A percentile compares a stretch with the other conserved stretches of the same genome.
Conservation (phyloP, 768 basidiomycete genomes). For the Rhodosporidiobolus sp. region DNA sequence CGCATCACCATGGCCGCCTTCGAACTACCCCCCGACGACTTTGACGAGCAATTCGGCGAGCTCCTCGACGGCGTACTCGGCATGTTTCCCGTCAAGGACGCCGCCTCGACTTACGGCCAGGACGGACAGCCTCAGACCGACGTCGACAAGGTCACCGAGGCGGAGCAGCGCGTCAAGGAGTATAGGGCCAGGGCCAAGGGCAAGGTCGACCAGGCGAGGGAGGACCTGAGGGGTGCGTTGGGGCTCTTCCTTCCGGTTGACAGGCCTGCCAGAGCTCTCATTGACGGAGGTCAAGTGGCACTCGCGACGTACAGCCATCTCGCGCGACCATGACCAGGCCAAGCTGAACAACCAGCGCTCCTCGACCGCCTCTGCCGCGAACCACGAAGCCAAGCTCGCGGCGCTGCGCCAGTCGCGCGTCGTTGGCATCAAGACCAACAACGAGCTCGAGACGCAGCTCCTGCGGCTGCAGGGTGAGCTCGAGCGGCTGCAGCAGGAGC, state of each 20-base stretch:
- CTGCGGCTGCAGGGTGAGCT: constrained; percentile 29
- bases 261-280: accelerated
- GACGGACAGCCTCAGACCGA: constrained; percentile 13
- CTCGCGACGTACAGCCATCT: constrained; percentile 16
- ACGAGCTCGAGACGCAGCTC: constrained; percentile 35
- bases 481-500: constrained; percentile 31
- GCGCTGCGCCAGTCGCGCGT: constrained; percentile 16
- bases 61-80: constrained; percentile 11
- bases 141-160: constrained; percentile 20
- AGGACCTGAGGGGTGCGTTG: constrained; percentile 31
- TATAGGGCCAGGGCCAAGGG: constrained; percentile 6
- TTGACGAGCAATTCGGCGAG: constrained; percentile 20
- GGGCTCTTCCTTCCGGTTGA: background rate
- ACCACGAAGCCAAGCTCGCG: constrained; percentile 31
- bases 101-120: background rate
- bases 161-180: constrained; percentile 19
- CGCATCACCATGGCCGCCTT: background rate
- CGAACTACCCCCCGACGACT: constrained; percentile 18
- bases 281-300: background rate
- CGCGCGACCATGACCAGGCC: constrained; percentile 25
- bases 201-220: constrained; percentile 30
- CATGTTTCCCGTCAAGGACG: constrained; percentile 25
- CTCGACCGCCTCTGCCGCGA: constrained; percentile 11
- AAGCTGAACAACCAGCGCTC: constrained; percentile 21
- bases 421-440: constrained; percentile 26